Percentiles rank a stretch among this genome's conserved stretches.
Evolutionary conservation across 2,329 filamentous ascomycete genomes (phyloP).

Genomic region (Ambrosiella beaveri): DNA sequence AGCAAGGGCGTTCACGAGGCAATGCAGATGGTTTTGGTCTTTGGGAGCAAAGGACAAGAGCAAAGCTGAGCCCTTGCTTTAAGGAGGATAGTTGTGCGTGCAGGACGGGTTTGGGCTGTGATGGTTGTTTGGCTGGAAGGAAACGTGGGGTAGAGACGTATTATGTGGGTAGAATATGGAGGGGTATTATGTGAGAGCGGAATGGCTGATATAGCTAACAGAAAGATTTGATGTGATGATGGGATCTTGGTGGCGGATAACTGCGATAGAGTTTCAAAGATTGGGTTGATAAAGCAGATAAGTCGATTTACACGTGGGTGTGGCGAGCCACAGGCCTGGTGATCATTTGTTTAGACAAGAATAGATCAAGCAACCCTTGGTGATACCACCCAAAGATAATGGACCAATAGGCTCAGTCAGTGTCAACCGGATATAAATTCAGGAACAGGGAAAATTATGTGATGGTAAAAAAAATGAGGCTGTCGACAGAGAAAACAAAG

Average conservation of each 20-base stretch:
- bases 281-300: too few relatives aligned
- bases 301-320: too few relatives aligned
- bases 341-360: neutral
- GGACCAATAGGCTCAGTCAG: neutral
- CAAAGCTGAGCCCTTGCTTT: neutral
- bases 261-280: too few relatives aligned
- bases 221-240: neutral
- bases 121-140: neutral
- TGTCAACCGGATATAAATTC: neutral
- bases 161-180: constrained; percentile 1
- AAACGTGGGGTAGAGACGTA: constrained; percentile 9
- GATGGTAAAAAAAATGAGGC: neutral
- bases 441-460: neutral
- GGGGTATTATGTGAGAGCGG: neutral
- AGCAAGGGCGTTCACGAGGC: neutral
- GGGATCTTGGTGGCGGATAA: too few relatives aligned
- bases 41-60: too few relatives aligned
- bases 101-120: constrained; percentile 1
- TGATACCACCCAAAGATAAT: neutral
- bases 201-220: neutral
- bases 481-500: neutral
- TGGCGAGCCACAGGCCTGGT: too few relatives aligned
- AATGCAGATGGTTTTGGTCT: too few relatives aligned
- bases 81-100: neutral
- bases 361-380: neutral